Evolutionary conservation across 768 basidiomycete genomes (phyloP), one percentile per base, ranked within the genome.

Genomic region (Piloderma croceum): DNA sequence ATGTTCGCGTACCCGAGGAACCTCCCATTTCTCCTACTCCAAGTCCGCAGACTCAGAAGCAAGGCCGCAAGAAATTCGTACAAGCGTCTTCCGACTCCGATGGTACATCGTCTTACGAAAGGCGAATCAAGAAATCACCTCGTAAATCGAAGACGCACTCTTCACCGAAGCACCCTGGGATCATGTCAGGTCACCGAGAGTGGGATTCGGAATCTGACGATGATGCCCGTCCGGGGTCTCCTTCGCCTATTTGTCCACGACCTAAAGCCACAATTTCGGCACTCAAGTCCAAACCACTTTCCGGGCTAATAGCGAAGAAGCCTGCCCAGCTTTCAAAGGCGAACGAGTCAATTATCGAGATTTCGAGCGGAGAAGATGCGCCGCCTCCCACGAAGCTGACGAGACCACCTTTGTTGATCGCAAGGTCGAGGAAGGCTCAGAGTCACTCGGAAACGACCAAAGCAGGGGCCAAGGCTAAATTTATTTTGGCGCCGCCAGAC

Each of bases 281-380:
- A n/a, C 47, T 47, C 12, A 57, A 49, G 39, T 45, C 51, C 11
- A 21, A 23, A 21, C 20, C 49, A 35, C 47, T 51, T 17, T 35
- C 25, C 13, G 49, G 47, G n/a, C 53, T 56, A 31, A 41, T 41
- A 7, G 24, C 39, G 10, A 18, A 44, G 31, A 34, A 24, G 11
- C 25, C 31, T 33, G n/a, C n/a, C n/a, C n/a, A n/a, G n/a, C n/a
- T n/a, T n/a, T n/a, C n/a, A n/a, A 5, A 43, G 38, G 36, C 48
- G 22, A 43, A 53, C 27, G 13, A 41, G 5, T 46, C 51, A 7
- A 44, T 68, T 18, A 63, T 72, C 20, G 58, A 62, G 11, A 61
- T 71, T 5, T 70, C 67, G 3, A 69, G 65, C 43, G 68, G 64
- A 18, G 63, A 63, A 4, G 65, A 67, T 7, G 46, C 47, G 24